Conservation (phyloP, 352 stramenopile genomes). For the Phytophthora sojae region DNA sequence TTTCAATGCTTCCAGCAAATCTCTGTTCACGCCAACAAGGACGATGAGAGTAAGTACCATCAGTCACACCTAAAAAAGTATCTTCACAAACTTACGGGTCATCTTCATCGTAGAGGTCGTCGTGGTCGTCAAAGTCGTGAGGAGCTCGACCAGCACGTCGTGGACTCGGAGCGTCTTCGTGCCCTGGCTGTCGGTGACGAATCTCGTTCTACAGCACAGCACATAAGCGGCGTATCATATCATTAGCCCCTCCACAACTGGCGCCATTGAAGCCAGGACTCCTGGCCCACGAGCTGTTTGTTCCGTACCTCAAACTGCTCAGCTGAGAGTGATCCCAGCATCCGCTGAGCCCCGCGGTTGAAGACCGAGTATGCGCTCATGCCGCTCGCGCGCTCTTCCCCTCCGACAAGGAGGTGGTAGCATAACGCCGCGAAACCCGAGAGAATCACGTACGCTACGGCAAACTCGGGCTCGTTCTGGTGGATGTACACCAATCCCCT, state of each 20-base stretch:
- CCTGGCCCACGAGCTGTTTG: not conserved
- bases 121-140: conserved; percentile 16
- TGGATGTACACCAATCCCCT: conserved; percentile 56
- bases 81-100: conserved; percentile 50
- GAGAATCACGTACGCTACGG: conserved; percentile 68
- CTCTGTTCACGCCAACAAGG: conserved; percentile 29
- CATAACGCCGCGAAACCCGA: conserved; percentile 54
- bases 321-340: conserved; percentile 81
- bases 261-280: not conserved
- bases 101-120: conserved; percentile 48
- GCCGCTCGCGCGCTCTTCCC: conserved; percentile 21
- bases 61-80: not conserved
- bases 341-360: conserved; percentile 69
- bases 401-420: conserved; percentile 46
- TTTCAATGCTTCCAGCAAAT: conserved; percentile 58
- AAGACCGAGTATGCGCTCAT: conserved; percentile 89
- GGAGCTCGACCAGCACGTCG: not conserved
- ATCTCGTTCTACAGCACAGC: conserved; percentile 71
- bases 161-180: conserved; percentile 32
- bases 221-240: conserved; percentile 1
- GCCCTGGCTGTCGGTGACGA: conserved; percentile 53
- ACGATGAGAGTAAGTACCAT: not conserved
- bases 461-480: conserved; percentile 59
- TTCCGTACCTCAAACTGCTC: conserved; percentile 82
- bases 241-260: not conserved